phyloP scores from a whole-genome alignment of 192 early-diverging fungal species.

The Funneliformis geosporum region DNA sequence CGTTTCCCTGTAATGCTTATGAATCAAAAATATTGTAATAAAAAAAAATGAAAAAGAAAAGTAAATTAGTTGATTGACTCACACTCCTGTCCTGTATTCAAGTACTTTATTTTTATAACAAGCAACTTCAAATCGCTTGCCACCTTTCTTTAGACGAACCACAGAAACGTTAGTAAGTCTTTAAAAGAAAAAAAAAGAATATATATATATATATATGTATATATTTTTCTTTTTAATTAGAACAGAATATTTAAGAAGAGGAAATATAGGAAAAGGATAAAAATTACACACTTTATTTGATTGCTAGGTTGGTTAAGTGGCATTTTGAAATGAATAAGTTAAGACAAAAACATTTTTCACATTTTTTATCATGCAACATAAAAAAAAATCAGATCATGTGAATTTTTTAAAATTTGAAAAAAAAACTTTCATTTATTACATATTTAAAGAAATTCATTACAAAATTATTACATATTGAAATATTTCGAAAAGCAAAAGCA shows the following conservation, averaged over 20 bases:
- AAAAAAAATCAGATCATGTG: too few relatives aligned
- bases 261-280: neutral
- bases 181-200: neutral
- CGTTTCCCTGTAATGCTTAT: conserved; percentile 68
- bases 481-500: too few relatives aligned
- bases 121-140: conserved; percentile 97
- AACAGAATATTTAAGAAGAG: neutral
- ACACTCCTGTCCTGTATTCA: conserved; percentile 93
- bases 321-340: neutral
- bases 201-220: neutral
- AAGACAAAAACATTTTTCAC: too few relatives aligned
- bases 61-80: conserved; percentile 36
- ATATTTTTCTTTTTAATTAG: neutral
- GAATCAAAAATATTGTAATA: neutral
- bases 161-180: conserved; percentile 95
- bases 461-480: too few relatives aligned
- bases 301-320: conserved; percentile 33
- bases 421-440: too few relatives aligned
- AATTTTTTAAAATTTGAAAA: too few relatives aligned
- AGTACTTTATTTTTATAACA: conserved; percentile 99
- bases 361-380: too few relatives aligned
- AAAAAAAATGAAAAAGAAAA: neutral
- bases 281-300: conserved; percentile 27
- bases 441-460: too few relatives aligned
- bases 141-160: conserved; percentile 93